Conservation (phyloP, 805 yeast genomes). For the Ogataea henricii region DNA sequence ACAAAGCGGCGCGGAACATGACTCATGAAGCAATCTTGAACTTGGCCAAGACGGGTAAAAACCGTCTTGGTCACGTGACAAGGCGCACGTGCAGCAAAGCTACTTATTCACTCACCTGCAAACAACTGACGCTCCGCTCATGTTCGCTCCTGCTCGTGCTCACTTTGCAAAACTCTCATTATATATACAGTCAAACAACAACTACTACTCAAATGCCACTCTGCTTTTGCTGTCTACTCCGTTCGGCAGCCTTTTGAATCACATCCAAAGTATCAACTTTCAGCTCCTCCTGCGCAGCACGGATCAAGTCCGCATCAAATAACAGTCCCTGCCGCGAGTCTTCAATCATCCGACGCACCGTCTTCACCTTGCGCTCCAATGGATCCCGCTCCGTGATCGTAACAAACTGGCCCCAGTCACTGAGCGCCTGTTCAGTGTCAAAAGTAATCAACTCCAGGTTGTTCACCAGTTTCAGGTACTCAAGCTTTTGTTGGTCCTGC, state of each 20-base stretch:
- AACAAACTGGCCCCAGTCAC: constrained; percentile 26
- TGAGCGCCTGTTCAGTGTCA: constrained; percentile 38
- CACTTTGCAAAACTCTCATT: no score
- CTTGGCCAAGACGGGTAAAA: no score
- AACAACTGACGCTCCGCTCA: no score
- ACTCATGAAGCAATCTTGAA: no score
- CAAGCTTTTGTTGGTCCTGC: constrained; percentile 52
- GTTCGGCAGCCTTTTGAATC: constrained; percentile 31
- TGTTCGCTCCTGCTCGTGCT: no score
- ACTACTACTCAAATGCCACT: neutral
- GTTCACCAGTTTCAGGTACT: constrained; percentile 77
- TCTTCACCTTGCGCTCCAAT: constrained; percentile 24
- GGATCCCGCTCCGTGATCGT: constrained; percentile 15
- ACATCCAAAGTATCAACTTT: constrained; percentile 31
- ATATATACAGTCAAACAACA: neutral
- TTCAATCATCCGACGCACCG: constrained; percentile 31
- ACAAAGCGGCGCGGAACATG: no score
- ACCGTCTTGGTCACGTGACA: neutral
- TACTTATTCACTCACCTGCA: neutral
- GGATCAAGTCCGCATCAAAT: constrained; percentile 30
- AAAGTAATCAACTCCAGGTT: constrained; percentile 42
- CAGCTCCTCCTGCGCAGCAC: constrained; percentile 39
- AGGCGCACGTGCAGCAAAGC: no score
- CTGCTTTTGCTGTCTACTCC: constrained; percentile 15
- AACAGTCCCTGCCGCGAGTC: constrained; percentile 35